Percentiles rank a stretch among this genome's conserved stretches.
These are phyloP conservation scores for Lactarius trivialis DNA, from an alignment of 768 basidiomycete species.

Conservation along the genomic window DNA sequence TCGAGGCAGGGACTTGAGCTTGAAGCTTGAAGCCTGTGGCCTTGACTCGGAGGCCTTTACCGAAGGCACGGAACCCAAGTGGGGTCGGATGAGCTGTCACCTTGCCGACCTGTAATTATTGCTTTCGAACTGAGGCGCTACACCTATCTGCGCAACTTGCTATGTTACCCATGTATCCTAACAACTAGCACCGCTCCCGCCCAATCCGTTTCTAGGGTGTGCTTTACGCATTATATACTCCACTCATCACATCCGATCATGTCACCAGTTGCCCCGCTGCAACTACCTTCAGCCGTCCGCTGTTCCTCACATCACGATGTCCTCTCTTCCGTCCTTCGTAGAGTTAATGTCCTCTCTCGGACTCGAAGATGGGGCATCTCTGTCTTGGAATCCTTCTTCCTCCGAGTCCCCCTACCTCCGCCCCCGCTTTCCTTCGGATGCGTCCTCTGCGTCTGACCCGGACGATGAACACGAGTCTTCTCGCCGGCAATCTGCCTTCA, in stretches of 20 bases:
- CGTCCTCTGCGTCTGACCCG: conserved; percentile 35
- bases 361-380: conserved; percentile 43
- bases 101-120: conserved; percentile 24
- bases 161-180: conserved; percentile 22
- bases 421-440: conserved; percentile 34
- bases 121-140: conserved; percentile 20
- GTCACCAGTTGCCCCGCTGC: conserved; percentile 19
- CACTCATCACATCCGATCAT: background rate
- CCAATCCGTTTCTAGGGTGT: conserved; percentile 21
- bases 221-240: conserved; percentile 19
- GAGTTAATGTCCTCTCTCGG: conserved; percentile 83
- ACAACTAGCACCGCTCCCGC: conserved; percentile 21
- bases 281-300: conserved; percentile 21
- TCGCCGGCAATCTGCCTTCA: background rate
- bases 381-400: conserved; percentile 18
- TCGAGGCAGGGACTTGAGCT: too few species aligned
- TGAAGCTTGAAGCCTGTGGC: background rate
- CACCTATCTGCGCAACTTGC: conserved; percentile 19
- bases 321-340: conserved; percentile 78
- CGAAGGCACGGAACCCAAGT: background rate
- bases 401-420: conserved; percentile 25
- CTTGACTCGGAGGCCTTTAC: background rate
- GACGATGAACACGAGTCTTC: conserved; percentile 20
- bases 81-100: conserved; percentile 14
- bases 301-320: conserved; percentile 37